Evolutionary conservation across 192 early-diverging fungal species (phyloP).

Genomic region (Mortierella antarctica): DNA sequence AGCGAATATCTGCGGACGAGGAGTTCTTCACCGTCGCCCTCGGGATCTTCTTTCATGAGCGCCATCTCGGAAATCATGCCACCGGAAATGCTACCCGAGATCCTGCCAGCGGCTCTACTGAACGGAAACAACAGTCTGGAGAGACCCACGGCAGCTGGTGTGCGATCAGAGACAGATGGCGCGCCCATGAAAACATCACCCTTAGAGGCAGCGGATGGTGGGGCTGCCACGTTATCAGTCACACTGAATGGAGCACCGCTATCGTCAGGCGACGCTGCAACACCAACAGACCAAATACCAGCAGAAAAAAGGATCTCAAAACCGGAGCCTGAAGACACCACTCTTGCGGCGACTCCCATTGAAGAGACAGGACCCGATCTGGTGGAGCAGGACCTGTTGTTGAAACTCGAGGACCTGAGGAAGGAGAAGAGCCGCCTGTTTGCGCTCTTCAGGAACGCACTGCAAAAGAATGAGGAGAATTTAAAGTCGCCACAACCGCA

Average conservation of each 20-base stretch:
- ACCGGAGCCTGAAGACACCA: too few species aligned
- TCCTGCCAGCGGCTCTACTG: neutral
- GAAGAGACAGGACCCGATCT: conserved; percentile 1
- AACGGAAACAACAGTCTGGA: neutral
- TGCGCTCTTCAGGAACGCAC: conserved; percentile 29
- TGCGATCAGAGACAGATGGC: too few species aligned
- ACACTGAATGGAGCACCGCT: too few species aligned
- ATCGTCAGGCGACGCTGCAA: too few species aligned
- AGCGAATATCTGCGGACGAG: conserved; percentile 27
- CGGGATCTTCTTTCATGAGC: conserved; percentile 7
- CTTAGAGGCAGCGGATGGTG: too few species aligned
- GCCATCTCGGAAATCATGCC: conserved; percentile 1
- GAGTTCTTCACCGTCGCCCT: conserved; percentile 41
- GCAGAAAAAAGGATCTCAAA: too few species aligned
- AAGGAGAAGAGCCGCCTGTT: conserved; percentile 48
- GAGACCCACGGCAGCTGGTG: too few species aligned
- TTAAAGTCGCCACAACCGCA: conserved; percentile 6
- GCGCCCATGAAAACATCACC: too few species aligned
- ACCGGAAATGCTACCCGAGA: neutral
- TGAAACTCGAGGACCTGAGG: conserved; percentile 27
- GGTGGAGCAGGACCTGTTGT: conserved; percentile 26
- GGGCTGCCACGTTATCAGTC: too few species aligned
- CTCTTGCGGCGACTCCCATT: neutral
- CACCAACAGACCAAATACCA: too few species aligned
- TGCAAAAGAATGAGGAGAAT: conserved; percentile 22